phyloP scores from a whole-genome alignment of 2,329 filamentous ascomycete genomes.

The Pyricularia sp. region DNA sequence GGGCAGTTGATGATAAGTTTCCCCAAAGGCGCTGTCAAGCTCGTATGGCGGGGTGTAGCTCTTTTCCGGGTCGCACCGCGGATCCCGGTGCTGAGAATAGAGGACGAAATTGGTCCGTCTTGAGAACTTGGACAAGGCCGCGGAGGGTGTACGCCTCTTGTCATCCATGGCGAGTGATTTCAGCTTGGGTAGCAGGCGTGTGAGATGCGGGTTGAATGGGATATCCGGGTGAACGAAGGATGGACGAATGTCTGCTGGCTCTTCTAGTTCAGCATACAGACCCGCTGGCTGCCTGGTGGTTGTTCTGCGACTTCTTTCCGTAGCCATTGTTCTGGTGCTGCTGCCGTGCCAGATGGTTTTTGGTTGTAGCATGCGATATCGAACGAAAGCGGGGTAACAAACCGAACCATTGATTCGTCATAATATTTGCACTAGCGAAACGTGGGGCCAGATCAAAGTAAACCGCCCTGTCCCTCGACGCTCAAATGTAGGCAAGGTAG shows the following conservation, averaged over 20 bases:
- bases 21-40: background rate
- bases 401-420: background rate
- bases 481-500: background rate
- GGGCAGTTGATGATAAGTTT: background rate
- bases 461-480: background rate
- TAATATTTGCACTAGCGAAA: background rate
- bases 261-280: constrained; percentile 14
- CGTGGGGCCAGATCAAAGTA: background rate
- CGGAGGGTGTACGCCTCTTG: constrained; percentile 5
- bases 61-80: background rate
- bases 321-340: background rate
- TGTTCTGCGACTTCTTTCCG: background rate
- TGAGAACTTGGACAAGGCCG: constrained; percentile 8
- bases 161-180: constrained; percentile 13
- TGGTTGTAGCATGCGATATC: background rate
- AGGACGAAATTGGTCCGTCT: constrained; percentile 4
- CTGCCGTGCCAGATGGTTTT: background rate
- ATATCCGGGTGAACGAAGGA: constrained; percentile 11
- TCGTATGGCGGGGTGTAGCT: background rate
- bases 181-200: constrained; percentile 1
- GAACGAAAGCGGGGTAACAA: background rate
- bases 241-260: constrained; percentile 6
- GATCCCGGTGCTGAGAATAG: background rate
- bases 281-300: constrained; percentile 6
- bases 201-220: constrained; percentile 14